Evolutionary conservation across 2,329 filamentous ascomycete species (phyloP).

Genomic region (Metarhizium sp.): DNA sequence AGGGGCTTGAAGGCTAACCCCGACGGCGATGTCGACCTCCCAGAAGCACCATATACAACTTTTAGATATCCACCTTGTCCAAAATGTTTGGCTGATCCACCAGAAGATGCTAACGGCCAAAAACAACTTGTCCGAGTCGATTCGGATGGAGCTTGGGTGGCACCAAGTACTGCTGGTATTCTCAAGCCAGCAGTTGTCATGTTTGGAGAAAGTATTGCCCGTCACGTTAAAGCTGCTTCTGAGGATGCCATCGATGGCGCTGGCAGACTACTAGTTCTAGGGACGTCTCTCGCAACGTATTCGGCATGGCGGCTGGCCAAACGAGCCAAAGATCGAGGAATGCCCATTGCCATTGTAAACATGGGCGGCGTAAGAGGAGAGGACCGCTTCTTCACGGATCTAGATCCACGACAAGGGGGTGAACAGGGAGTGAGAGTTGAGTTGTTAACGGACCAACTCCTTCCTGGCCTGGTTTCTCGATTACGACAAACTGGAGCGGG

Average conservation of each 20-base stretch:
- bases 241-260: constrained; percentile 73
- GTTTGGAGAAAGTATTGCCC: constrained; percentile 84
- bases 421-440: constrained; percentile 46
- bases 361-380: constrained; percentile 77
- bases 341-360: constrained; percentile 83
- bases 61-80: constrained; percentile 91
- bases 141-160: constrained; percentile 67
- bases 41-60: constrained; percentile 75
- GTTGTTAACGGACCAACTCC: constrained; percentile 44
- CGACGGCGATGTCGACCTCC: constrained; percentile 88
- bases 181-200: constrained; percentile 91
- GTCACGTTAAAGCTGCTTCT: constrained; percentile 60
- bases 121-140: constrained; percentile 59
- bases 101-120: constrained; percentile 43
- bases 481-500: constrained; percentile 24
- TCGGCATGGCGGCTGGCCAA: constrained; percentile 88
- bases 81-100: constrained; percentile 59
- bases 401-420: constrained; percentile 43
- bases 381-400: constrained; percentile 55
- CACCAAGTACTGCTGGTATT: constrained; percentile 61
- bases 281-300: constrained; percentile 88
- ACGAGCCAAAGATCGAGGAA: constrained; percentile 68
- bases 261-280: constrained; percentile 66
- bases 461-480: constrained; percentile 47
- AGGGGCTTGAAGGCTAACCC: constrained; percentile 78